A percentile compares a stretch with the other conserved stretches of the same genome.
phyloP scores from a whole-genome alignment of 768 basidiomycete species.

The Pleurotus cornucopiae region DNA sequence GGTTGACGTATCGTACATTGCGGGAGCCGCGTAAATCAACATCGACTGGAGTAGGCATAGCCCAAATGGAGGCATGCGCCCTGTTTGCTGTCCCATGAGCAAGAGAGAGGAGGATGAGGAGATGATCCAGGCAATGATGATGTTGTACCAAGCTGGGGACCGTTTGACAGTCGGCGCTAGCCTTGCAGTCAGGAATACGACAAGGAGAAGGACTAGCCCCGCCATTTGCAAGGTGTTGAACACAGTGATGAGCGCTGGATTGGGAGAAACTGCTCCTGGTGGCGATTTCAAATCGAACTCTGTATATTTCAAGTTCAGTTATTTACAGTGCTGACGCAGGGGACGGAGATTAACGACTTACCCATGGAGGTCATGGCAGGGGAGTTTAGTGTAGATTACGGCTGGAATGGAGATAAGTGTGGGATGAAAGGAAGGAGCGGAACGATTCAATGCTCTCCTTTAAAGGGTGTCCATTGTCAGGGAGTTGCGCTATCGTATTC shows the following conservation, averaged over 20 bases:
- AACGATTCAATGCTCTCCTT: no score
- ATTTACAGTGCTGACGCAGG: no score
- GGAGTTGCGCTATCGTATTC: no score
- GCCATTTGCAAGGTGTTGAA: background rate
- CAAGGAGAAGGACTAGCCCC: background rate
- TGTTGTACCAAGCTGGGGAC: conserved; percentile 17
- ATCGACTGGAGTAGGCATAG: conserved; percentile 20
- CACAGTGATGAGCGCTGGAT: background rate
- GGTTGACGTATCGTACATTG: conserved; percentile 12
- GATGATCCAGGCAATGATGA: conserved; percentile 18
- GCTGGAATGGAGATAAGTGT: no score
- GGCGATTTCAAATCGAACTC: no score
- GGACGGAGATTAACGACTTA: no score
- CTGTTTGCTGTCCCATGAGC: conserved; percentile 17
- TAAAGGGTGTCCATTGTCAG: no score
- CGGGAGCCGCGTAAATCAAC: conserved; percentile 20
- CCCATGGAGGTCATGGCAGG: no score
- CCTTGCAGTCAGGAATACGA: conserved; percentile 1
- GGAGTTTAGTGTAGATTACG: no score
- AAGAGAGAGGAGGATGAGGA: conserved; percentile 20
- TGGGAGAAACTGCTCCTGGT: background rate
- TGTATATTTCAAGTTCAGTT: no score
- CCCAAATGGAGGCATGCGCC: conserved; percentile 17
- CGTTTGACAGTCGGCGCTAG: conserved; percentile 13
- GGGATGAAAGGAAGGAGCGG: no score